Percentiles rank a stretch among this genome's conserved stretches.
Evolutionary conservation across 192 early-diverging fungal genomes (phyloP).

Genomic region (Entomortierella lignicola): DNA sequence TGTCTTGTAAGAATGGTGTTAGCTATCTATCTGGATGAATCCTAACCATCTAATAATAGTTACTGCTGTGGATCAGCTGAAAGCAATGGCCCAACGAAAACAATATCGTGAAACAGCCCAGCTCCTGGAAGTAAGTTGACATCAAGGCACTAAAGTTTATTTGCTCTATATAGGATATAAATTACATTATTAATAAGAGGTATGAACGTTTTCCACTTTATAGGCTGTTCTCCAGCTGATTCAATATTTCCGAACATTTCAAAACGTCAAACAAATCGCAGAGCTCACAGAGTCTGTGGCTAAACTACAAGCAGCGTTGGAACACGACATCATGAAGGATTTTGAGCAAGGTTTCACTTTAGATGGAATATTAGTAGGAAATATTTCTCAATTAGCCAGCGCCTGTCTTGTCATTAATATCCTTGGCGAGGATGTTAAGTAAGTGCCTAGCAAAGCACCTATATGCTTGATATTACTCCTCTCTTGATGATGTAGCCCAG

Average conservation of each 20-base stretch:
- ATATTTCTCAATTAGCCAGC: constrained; percentile 68
- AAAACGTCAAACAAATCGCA: constrained; percentile 81
- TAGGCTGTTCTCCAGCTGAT: constrained; percentile 82
- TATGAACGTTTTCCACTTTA: background rate
- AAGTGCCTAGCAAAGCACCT: constrained; percentile 17
- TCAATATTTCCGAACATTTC: constrained; percentile 79
- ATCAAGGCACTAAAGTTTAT: background rate
- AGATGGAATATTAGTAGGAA: constrained; percentile 68
- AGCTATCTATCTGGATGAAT: background rate
- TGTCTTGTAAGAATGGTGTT: background rate
- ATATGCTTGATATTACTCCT: no score
- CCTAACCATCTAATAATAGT: constrained; percentile 51
- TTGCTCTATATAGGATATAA: no score
- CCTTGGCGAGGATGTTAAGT: constrained; percentile 73
- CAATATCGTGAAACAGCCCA: constrained; percentile 86
- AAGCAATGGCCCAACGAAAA: constrained; percentile 68
- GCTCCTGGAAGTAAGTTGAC: constrained; percentile 71
- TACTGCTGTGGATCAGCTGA: constrained; percentile 80
- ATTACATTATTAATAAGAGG: background rate
- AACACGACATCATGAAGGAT: constrained; percentile 68
- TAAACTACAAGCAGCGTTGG: constrained; percentile 43
- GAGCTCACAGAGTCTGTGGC: constrained; percentile 71
- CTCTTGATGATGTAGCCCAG: no score
- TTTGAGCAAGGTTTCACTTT: constrained; percentile 77
- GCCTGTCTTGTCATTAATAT: constrained; percentile 84